phyloP scores from a whole-genome alignment of 176 grass and related monocot species.

The Oryza longistaminata region DNA sequence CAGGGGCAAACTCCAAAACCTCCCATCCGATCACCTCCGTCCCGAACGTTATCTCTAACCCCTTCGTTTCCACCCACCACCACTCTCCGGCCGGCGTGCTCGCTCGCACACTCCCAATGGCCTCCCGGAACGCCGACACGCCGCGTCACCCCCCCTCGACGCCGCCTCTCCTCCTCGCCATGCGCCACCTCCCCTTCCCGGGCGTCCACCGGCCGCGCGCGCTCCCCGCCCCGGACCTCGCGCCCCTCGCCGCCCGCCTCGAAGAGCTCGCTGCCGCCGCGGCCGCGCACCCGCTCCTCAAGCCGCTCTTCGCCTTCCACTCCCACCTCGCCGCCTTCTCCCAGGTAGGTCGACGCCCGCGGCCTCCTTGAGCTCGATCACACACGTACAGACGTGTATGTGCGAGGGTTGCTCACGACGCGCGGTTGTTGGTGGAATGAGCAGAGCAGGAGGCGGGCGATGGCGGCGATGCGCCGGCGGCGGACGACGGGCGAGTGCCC shows the following conservation, averaged over 20 bases:
- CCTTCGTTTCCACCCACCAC: conserved; percentile 23
- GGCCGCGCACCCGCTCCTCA: conserved; percentile 64
- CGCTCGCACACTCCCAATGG: conserved; percentile 32
- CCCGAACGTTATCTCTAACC: conserved; percentile 43
- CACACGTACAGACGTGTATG: neutral
- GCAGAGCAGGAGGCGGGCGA: conserved; percentile 44
- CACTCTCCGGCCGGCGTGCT: neutral
- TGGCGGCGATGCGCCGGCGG: conserved; percentile 43
- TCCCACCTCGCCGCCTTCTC: conserved; percentile 63
- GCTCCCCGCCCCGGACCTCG: conserved; percentile 35
- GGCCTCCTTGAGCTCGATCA: neutral
- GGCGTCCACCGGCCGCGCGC: conserved; percentile 15
- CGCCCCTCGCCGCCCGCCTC: conserved; percentile 52
- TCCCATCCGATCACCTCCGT: neutral
- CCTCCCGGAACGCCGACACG: conserved; percentile 40
- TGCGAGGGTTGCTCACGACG: neutral
- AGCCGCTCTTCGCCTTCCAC: conserved; percentile 57
- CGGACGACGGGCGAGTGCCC: neutral
- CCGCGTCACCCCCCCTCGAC: conserved; percentile 33
- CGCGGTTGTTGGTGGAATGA: conserved; percentile 4
- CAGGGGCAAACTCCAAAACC: neutral
- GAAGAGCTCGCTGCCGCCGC: conserved; percentile 56
- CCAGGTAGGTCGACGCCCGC: conserved; percentile 42
- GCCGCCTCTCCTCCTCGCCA: conserved; percentile 64
- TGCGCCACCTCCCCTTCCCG: conserved; percentile 44